Base-by-base conservation (phyloP, 169 alveolate genomes). In the Prorocentrum cordatum region DNA sequence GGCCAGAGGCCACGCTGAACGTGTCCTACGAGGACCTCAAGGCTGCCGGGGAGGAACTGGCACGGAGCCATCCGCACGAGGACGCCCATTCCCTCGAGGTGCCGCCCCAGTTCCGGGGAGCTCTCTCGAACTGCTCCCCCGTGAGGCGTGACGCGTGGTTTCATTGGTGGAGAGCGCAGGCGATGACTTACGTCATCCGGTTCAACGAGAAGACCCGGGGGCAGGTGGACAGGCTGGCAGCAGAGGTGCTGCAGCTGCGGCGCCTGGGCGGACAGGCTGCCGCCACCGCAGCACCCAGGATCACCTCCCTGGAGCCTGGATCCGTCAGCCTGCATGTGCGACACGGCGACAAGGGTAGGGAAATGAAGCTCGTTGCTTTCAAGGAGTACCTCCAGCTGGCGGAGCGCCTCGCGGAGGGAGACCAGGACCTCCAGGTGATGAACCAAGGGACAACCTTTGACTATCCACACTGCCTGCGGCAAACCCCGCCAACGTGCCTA, bases 91-190 rank as follows among this genome's bases (percentile, higher is more conserved):
- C n/a, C n/a, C n/a, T n/a, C n/a, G n/a, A n/a, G n/a, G n/a, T n/a
- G n/a, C n/a, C n/a, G n/a, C n/a, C n/a, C n/a, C n/a, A n/a, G n/a
- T n/a, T n/a, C n/a, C n/a, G n/a, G n/a, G n/a, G n/a, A n/a, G n/a
- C n/a, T n/a, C n/a, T n/a, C n/a, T n/a, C n/a, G 50, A n/a, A 70
- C 29, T 70, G 82, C 54, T 70, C 82, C 10, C 82, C 82, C 10
- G 26, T 70, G 38, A 70, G 39, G 24, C 33, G 42, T 12, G 33
- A 14, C 22, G 35, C 24, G 12, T 70, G 82, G 82, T 70, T 70
- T 35, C 39, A 70, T 38, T 70, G 82, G 82, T 70, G 82, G 82
- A 59, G 82, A 7, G 58, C 82, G 6, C 82, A 70, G 33, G 35
- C 82, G n/a, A 26, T 70, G 26, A 24, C 82, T 3, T 70, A 70